Conservation (phyloP, 1,284 basidiomycete genomes). For the Puccinia coronata region DNA sequence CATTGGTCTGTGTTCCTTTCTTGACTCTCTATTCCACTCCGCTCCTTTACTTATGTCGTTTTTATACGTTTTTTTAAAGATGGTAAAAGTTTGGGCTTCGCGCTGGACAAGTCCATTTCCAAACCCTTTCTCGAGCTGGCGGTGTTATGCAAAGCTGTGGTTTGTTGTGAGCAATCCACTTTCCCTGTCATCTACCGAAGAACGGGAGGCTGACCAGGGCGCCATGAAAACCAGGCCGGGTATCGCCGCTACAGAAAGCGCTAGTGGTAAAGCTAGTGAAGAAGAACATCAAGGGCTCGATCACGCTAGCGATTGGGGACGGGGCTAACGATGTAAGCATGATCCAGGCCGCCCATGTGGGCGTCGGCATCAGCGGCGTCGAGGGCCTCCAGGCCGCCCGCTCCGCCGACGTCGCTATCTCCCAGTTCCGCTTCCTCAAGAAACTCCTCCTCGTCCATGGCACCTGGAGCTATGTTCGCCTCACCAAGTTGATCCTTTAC, state of each 20-base stretch:
- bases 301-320: constrained; percentile 84
- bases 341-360: constrained; percentile 73
- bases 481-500: constrained; percentile 86
- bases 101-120: constrained; percentile 86
- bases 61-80: constrained; percentile 70
- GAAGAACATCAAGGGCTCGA: constrained; percentile 86
- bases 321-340: constrained; percentile 67
- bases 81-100: constrained; percentile 89
- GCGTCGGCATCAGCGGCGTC: constrained; percentile 95
- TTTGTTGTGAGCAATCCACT: constrained; percentile 69
- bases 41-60: not conserved
- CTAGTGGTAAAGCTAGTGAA: constrained; percentile 98
- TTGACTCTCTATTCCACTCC: not conserved
- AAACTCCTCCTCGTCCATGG: constrained; percentile 96
- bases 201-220: not conserved
- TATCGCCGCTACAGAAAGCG: constrained; percentile 96
- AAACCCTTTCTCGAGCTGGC: constrained; percentile 92
- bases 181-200: not conserved
- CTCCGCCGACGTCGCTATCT: constrained; percentile 94
- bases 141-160: constrained; percentile 95
- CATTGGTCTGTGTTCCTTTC: constrained; percentile 66
- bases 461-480: constrained; percentile 92
- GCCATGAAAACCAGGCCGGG: constrained; percentile 68
- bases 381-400: constrained; percentile 97
- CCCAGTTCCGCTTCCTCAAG: constrained; percentile 94